These are phyloP conservation scores for Saturnispora ahearnii DNA, from an alignment of 805 yeast genomes.

Conservation along the genomic window DNA sequence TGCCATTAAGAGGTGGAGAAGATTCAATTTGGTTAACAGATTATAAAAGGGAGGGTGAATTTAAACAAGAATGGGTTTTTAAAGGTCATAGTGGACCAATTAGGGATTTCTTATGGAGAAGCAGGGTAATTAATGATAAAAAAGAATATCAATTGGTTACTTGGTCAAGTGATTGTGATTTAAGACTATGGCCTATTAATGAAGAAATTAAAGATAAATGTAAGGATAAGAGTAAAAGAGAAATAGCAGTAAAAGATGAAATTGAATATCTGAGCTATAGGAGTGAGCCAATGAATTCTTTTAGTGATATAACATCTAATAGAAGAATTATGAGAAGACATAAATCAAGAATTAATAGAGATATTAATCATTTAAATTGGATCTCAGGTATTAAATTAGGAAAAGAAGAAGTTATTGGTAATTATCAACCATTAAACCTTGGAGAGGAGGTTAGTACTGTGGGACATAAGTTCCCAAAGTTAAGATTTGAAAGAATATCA, in stretches of 20 bases:
- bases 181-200: constrained; percentile 69
- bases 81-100: constrained; percentile 78
- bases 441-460: constrained; percentile 89
- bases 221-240: constrained; percentile 26
- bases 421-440: constrained; percentile 44
- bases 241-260: constrained; percentile 32
- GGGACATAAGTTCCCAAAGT: constrained; percentile 82
- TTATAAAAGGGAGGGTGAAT: constrained; percentile 19
- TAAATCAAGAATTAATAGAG: constrained; percentile 24
- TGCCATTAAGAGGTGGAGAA: constrained; percentile 85
- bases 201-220: constrained; percentile 41
- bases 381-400: constrained; percentile 85
- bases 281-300: constrained; percentile 32
- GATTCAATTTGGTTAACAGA: constrained; percentile 52
- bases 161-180: constrained; percentile 85
- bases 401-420: constrained; percentile 31
- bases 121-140: constrained; percentile 48
- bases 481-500: constrained; percentile 77
- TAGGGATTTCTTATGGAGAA: constrained; percentile 83
- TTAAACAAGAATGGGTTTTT: constrained; percentile 28
- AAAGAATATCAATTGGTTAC: constrained; percentile 87
- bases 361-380: constrained; percentile 72
- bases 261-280: constrained; percentile 36
- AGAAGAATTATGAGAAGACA: constrained; percentile 21
- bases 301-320: constrained; percentile 12